phyloP scores from a whole-genome alignment of 2,329 filamentous ascomycete genomes.

The Chalaropsis thielavioides region DNA sequence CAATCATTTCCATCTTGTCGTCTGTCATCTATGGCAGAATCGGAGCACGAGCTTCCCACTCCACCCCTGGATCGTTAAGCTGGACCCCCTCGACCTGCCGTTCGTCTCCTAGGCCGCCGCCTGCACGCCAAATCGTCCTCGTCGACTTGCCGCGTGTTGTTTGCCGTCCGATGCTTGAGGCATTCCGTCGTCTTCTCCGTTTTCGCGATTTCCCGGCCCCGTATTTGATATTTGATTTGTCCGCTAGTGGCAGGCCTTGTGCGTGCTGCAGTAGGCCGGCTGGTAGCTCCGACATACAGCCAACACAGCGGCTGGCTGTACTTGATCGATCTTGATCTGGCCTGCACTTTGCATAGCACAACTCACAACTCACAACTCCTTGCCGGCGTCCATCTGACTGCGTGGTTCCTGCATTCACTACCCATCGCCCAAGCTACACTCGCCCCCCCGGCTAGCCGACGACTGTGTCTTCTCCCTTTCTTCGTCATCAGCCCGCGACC shows the following conservation, averaged over 20 bases:
- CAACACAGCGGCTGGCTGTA: background rate
- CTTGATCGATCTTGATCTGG: background rate
- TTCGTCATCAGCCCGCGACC: background rate
- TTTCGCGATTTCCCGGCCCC: background rate
- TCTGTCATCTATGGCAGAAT: conserved; percentile 7
- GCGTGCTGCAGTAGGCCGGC: background rate
- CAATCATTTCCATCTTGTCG: background rate
- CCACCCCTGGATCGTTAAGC: background rate
- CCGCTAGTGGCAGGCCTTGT: background rate
- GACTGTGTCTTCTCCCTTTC: background rate
- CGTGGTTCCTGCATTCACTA: too few species aligned
- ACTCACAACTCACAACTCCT: too few species aligned
- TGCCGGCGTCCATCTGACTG: too few species aligned
- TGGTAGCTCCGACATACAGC: background rate
- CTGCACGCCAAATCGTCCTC: background rate
- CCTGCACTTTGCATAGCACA: background rate
- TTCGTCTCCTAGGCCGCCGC: background rate
- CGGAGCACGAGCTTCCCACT: background rate
- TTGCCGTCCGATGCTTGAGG: background rate
- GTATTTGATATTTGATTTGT: background rate
- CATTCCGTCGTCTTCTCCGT: background rate
- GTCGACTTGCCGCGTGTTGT: background rate
- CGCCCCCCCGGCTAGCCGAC: background rate
- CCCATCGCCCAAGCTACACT: background rate
- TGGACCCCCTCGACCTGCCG: background rate